These are phyloP conservation scores for Geranomyces variabilis DNA, from an alignment of 192 early-diverging fungal genomes.

Conservation along the genomic window DNA sequence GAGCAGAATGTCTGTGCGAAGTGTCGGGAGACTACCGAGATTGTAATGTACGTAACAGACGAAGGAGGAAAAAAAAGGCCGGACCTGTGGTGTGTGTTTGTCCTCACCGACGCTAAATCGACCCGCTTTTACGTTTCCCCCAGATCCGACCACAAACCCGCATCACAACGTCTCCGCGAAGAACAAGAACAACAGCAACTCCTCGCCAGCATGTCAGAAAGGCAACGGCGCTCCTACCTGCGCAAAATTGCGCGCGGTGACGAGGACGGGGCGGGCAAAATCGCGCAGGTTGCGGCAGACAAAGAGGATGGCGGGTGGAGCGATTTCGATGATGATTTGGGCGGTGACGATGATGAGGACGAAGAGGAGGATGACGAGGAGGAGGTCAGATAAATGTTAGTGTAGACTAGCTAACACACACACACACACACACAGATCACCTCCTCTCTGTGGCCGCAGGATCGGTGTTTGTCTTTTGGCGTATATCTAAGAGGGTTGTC, in stretches of 20 bases:
- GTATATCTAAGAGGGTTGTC: no score
- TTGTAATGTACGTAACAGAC: conserved; percentile 45
- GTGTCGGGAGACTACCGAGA: conserved; percentile 74
- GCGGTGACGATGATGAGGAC: conserved; percentile 60
- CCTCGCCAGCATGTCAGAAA: conserved; percentile 74
- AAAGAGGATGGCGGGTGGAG: conserved; percentile 54
- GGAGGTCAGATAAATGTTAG: no score
- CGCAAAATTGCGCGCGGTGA: conserved; percentile 83
- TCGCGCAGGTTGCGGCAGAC: conserved; percentile 35
- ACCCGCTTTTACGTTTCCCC: conserved; percentile 7
- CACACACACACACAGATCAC: no score
- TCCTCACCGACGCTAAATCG: conserved; percentile 33
- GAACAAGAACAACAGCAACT: conserved; percentile 73
- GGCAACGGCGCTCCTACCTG: conserved; percentile 79
- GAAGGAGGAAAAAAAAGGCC: neutral
- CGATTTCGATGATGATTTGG: conserved; percentile 53
- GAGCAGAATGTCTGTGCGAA: conserved; percentile 89
- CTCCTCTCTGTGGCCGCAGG: no score
- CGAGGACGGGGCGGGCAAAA: conserved; percentile 54
- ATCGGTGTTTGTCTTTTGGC: no score
- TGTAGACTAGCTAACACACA: no score
- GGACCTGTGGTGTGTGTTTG: no score
- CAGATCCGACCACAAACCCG: conserved; percentile 50
- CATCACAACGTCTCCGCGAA: conserved; percentile 68
- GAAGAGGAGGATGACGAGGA: conserved; percentile 43